phyloP scores from a whole-genome alignment of 495 filamentous ascomycete species.

The Penicillium dipodomyicola region DNA sequence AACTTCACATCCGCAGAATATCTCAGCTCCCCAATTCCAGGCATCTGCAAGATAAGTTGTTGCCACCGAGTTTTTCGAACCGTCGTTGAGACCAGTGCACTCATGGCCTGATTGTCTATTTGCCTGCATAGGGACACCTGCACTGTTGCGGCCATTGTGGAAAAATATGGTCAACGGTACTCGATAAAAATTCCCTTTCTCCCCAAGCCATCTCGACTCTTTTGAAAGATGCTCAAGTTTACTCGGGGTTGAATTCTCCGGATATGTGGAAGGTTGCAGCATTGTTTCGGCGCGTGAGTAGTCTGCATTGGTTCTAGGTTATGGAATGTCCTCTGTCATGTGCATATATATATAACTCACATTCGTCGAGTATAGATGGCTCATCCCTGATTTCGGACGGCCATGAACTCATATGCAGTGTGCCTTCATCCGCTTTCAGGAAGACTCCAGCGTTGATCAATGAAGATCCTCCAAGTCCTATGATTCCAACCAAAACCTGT shows the following conservation, averaged over 20 bases:
- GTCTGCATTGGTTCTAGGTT: conserved; percentile 33
- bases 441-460: conserved; percentile 69
- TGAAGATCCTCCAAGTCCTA: conserved; percentile 62
- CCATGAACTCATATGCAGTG: conserved; percentile 55
- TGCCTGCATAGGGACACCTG: conserved; percentile 60
- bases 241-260: conserved; percentile 52
- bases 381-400: conserved; percentile 56
- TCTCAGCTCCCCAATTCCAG: conserved; percentile 73
- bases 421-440: conserved; percentile 55
- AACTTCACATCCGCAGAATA: conserved; percentile 71
- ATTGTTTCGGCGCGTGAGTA: conserved; percentile 56
- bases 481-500: not conserved
- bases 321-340: not conserved
- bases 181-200: conserved; percentile 52
- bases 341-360: conserved; percentile 36
- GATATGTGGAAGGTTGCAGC: conserved; percentile 59
- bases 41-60: conserved; percentile 69
- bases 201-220: conserved; percentile 52
- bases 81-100: conserved; percentile 63
- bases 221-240: conserved; percentile 57
- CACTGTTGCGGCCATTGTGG: conserved; percentile 55
- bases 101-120: conserved; percentile 61
- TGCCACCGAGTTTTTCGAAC: conserved; percentile 62
- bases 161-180: conserved; percentile 64
- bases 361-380: conserved; percentile 43